Conservation (phyloP, 202 grass and related monocot species). For the Digitaria exilis region DNA sequence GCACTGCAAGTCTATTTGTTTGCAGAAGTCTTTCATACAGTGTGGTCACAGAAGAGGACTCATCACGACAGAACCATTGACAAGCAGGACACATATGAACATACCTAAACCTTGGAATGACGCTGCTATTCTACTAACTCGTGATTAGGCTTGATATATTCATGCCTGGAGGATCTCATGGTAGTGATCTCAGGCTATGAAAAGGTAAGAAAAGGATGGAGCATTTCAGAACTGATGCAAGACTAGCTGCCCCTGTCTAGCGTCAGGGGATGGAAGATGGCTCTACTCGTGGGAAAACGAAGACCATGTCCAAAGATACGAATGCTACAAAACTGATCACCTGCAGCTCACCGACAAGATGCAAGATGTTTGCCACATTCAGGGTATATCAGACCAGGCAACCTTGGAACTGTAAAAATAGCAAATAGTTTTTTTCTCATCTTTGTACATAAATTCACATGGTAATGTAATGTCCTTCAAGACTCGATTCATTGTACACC, state of each 20-base stretch:
- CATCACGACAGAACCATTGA: not conserved
- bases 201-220: not conserved
- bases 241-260: not conserved
- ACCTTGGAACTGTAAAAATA: not conserved
- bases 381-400: not conserved
- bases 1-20: not conserved
- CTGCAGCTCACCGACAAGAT: conserved; percentile 6
- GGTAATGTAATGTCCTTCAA: not conserved
- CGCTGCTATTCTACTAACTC: not conserved
- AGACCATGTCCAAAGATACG: not conserved
- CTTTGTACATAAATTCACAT: conserved; percentile 23
- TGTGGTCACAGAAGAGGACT: not conserved
- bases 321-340: not conserved
- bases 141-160: not conserved
- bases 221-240: not conserved
- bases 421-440: not conserved
- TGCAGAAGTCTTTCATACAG: not conserved
- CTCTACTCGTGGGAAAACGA: not conserved
- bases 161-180: not conserved
- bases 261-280: not conserved
- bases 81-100: not conserved
- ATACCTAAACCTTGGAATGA: not conserved
- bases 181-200: not conserved
- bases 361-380: conserved; percentile 24
- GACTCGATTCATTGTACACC: not conserved